Percentiles rank a stretch among this genome's conserved stretches.
phyloP scores from a whole-genome alignment of 163 green algal species.

The Picocystis sp. region DNA sequence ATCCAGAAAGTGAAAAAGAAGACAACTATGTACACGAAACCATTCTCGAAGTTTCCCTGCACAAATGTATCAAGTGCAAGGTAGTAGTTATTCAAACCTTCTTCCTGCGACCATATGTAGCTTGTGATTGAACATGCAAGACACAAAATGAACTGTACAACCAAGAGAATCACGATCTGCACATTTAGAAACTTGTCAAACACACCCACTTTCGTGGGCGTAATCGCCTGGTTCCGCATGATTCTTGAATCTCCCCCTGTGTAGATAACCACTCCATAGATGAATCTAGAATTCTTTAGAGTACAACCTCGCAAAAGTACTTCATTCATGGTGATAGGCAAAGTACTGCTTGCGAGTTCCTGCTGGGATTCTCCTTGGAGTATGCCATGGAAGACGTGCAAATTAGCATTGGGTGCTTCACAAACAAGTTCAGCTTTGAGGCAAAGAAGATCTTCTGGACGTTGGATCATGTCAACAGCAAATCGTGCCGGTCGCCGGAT shows the following conservation, averaged over 20 bases:
- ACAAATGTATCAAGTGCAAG: conserved; percentile 13
- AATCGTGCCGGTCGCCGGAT: conserved; percentile 28
- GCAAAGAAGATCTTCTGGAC: neutral
- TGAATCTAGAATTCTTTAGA: conserved; percentile 57
- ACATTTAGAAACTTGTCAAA: conserved; percentile 66
- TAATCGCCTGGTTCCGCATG: conserved; percentile 48
- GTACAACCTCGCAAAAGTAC: conserved; percentile 61
- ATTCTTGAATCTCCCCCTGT: conserved; percentile 53
- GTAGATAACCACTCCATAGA: conserved; percentile 54
- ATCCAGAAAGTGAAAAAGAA: conserved; percentile 67
- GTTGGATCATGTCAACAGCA: conserved; percentile 8
- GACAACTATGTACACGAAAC: conserved; percentile 39
- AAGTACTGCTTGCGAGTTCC: too few species aligned
- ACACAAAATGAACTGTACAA: conserved; percentile 48
- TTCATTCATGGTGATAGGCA: conserved; percentile 16
- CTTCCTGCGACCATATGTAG: conserved; percentile 37
- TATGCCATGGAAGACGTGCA: conserved; percentile 38
- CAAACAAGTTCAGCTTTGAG: conserved; percentile 21
- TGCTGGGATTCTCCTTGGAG: too few species aligned
- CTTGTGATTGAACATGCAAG: conserved; percentile 39
- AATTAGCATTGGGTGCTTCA: conserved; percentile 45
- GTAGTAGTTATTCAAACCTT: conserved; percentile 23
- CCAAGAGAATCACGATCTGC: conserved; percentile 49
- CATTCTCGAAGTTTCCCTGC: conserved; percentile 34
- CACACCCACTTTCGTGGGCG: conserved; percentile 57